Base-by-base conservation (phyloP, 2,329 filamentous ascomycete species). In the Mollisiaceae sp. region DNA sequence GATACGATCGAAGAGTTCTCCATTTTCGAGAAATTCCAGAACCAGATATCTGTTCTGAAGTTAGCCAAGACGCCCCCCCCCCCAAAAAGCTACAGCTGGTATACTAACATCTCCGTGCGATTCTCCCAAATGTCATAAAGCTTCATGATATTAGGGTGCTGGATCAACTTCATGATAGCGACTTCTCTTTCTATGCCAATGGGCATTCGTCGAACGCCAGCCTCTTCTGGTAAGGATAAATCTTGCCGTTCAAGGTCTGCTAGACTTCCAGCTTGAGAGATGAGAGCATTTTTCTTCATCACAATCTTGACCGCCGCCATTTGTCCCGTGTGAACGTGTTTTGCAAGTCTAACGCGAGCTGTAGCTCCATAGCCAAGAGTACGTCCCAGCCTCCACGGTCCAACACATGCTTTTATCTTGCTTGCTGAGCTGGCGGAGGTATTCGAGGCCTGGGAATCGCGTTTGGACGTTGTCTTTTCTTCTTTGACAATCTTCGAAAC, bases 71-170 rank as follows among this genome's bases (percentile, higher is more conserved):
- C 12, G 11, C 9, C 12, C 12, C 41, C 12, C 8, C 9, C 12
- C 12, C 41, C 11, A 18, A 20, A 12, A 4, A 12, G 24, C 41
- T 8, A 55, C n/a, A 18, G 27, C 11, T 27, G 8, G 35, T 27
- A 22, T 22, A 80, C 91, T 81, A 83, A 97, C 92, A 99, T 89
- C 78, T 99, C 94, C 64, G 93, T 91, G 24, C 92, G 86, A 76
- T 97, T 98, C 80, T 99, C 95, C 94, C 94, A 99, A 36, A 99
- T 94, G 79, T 99, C 95, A 76, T 94, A 95, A 11, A 99, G 81
- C 71, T 91, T 92, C 78, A 97, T 94, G 73, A 98, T 94, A 77
- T 98, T 95, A 6, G 91, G 92, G 79, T 99, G 95, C 74, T 97
- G 90, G 67, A 98, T 92, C 65, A 98, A 85, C 80, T 97, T 98